Percentiles rank a stretch among this genome's conserved stretches.
Evolutionary conservation across 2,329 filamentous ascomycete genomes (phyloP).

Genomic region (Colletotrichum sp.): DNA sequence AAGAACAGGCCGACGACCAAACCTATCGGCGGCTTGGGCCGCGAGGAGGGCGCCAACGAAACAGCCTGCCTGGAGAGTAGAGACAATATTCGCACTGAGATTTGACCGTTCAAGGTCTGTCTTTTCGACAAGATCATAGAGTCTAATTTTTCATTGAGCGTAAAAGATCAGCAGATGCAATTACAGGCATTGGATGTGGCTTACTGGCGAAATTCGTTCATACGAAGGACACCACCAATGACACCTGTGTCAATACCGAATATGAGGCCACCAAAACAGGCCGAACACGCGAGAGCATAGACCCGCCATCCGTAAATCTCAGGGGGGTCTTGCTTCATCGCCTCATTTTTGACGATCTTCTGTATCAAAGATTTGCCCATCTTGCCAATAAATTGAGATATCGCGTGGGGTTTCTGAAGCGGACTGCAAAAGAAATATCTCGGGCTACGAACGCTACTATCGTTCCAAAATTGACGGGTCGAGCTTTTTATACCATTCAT

Average conservation of each 20-base stretch:
- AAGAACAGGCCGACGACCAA: conserved; percentile 57
- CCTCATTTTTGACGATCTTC: conserved; percentile 19
- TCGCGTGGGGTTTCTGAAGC: background rate
- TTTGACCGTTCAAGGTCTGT: conserved; percentile 7
- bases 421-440: background rate
- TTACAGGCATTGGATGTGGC: background rate
- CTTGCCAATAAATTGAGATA: background rate
- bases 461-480: background rate
- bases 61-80: conserved; percentile 59
- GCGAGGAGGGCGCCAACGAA: conserved; percentile 59
- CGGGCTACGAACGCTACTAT: background rate
- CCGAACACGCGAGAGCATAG: conserved; percentile 18
- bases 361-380: conserved; percentile 13
- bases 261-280: conserved; percentile 19
- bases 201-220: conserved; percentile 25
- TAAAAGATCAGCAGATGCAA: conserved; percentile 14
- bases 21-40: conserved; percentile 58
- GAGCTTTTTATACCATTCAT: background rate
- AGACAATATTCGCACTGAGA: conserved; percentile 34
- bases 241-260: conserved; percentile 30
- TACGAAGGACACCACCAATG: conserved; percentile 30
- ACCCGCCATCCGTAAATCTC: conserved; percentile 20
- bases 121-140: conserved; percentile 15
- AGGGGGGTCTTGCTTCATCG: conserved; percentile 19
- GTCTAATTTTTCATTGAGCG: conserved; percentile 11